A percentile compares a stretch with the other conserved stretches of the same genome.
Evolutionary conservation across 2,329 filamentous ascomycete genomes (phyloP).

Genomic region (Pyricularia pennisetigena): DNA sequence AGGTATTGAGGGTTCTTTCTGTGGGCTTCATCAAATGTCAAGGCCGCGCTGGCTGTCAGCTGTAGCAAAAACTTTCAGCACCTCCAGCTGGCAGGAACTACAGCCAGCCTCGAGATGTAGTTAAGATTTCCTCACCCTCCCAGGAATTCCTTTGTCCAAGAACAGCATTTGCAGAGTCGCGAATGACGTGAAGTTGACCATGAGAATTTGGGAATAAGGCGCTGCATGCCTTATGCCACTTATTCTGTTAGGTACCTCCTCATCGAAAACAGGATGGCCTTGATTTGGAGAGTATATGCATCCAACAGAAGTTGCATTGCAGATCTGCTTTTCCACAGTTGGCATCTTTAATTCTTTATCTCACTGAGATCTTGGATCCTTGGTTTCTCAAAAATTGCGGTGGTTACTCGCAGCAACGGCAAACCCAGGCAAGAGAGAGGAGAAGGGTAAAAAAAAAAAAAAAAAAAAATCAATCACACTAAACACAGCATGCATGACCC

Average conservation of each 20-base stretch:
- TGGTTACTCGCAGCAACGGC: not conserved
- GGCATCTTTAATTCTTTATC: not conserved
- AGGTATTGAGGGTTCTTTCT: not conserved
- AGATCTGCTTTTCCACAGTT: not conserved
- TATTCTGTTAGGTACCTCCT: not conserved
- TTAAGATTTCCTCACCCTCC: not conserved
- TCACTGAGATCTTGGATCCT: not conserved
- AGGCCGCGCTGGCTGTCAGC: not conserved
- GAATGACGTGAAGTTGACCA: not conserved
- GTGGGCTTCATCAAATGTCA: not conserved
- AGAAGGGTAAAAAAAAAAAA: not conserved
- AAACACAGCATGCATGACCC: not conserved
- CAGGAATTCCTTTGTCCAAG: not conserved
- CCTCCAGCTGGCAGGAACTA: not conserved
- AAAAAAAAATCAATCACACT: not conserved
- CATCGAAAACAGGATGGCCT: not conserved
- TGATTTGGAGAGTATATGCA: not conserved
- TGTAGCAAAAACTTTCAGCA: not conserved
- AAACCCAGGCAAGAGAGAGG: not conserved
- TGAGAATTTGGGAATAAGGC: not conserved
- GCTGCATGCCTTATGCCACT: not conserved
- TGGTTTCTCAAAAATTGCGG: not conserved
- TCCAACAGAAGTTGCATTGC: not conserved
- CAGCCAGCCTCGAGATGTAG: not conserved
- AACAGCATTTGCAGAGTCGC: not conserved